Conservation (phyloP, 2,329 filamentous ascomycete genomes). For the Atkinsonella texensis region DNA sequence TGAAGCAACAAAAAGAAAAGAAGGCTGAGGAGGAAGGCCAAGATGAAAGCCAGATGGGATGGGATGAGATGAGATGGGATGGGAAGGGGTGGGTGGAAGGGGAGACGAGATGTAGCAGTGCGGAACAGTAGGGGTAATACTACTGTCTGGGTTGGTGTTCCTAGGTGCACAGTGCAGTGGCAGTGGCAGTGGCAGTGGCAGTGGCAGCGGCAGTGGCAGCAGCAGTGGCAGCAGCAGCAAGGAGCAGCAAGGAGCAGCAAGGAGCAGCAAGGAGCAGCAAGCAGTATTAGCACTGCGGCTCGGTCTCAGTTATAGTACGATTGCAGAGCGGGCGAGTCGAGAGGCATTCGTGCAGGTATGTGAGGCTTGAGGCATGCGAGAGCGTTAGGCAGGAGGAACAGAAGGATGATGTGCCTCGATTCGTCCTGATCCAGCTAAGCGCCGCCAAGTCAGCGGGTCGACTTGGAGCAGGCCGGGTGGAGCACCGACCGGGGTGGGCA, state of each 20-base stretch:
- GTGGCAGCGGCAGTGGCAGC: background rate
- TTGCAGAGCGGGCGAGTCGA: background rate
- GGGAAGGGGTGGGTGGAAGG: conserved; percentile 1
- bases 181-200: no score
- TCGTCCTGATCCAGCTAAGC: conserved; percentile 8
- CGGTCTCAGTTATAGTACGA: background rate
- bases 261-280: background rate
- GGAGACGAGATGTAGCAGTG: background rate
- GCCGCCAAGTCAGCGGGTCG: conserved; percentile 9
- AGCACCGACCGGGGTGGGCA: conserved; percentile 10
- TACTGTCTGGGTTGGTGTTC: no score
- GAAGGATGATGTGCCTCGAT: conserved; percentile 7
- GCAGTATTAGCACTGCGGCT: background rate
- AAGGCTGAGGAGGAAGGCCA: background rate
- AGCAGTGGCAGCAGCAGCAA: background rate
- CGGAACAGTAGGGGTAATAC: background rate
- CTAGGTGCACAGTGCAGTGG: no score
- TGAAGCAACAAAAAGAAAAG: background rate
- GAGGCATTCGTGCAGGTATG: conserved; percentile 7
- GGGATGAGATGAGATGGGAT: conserved; percentile 4
- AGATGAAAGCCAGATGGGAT: conserved; percentile 6
- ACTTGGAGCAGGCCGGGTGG: conserved; percentile 11
- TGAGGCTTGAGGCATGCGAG: conserved; percentile 3
- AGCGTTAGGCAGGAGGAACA: conserved; percentile 3
- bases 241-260: background rate